Percentiles rank a stretch among this genome's conserved stretches.
These are phyloP conservation scores for Sugiyamaella marilandica DNA, from an alignment of 805 yeast species.

Conservation along the genomic window DNA sequence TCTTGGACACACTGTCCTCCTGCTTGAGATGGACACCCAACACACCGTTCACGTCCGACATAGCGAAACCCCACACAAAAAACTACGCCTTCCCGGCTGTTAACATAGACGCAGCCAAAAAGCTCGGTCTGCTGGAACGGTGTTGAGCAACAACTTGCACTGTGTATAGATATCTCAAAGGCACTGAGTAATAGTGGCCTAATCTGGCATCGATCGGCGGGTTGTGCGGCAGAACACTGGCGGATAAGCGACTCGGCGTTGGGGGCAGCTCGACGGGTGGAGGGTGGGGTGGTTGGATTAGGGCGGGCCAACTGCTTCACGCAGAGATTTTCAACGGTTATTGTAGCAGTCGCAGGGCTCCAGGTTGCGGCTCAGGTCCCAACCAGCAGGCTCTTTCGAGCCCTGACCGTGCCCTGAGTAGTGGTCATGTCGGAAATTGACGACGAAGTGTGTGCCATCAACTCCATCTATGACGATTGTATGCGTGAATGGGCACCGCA, in stretches of 20 bases:
- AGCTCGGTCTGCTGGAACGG: background rate
- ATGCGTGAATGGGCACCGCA: conserved; percentile 32
- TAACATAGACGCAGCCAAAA: too few relatives aligned
- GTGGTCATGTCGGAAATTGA: conserved; percentile 38
- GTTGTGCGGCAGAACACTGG: background rate
- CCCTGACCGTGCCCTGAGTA: background rate
- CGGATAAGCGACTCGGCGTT: too few relatives aligned
- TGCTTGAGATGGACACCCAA: background rate
- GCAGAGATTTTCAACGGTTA: too few relatives aligned
- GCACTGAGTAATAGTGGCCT: background rate
- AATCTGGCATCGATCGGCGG: background rate
- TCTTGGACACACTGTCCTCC: background rate
- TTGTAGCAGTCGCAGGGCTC: too few relatives aligned
- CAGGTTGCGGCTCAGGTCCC: too few relatives aligned
- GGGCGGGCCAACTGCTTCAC: too few relatives aligned
- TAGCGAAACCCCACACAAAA: too few relatives aligned
- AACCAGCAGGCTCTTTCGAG: background rate
- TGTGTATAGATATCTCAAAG: background rate
- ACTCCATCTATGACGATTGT: conserved; percentile 79
- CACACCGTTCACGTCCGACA: background rate
- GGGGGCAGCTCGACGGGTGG: too few relatives aligned
- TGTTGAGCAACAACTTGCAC: too few relatives aligned
- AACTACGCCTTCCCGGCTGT: too few relatives aligned
- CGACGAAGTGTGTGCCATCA: conserved; percentile 78
- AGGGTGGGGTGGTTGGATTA: background rate